A percentile compares a stretch with the other conserved stretches of the same genome.
Evolutionary conservation across 1,284 basidiomycete genomes (phyloP).

Genomic region (Vanrija sp.): DNA sequence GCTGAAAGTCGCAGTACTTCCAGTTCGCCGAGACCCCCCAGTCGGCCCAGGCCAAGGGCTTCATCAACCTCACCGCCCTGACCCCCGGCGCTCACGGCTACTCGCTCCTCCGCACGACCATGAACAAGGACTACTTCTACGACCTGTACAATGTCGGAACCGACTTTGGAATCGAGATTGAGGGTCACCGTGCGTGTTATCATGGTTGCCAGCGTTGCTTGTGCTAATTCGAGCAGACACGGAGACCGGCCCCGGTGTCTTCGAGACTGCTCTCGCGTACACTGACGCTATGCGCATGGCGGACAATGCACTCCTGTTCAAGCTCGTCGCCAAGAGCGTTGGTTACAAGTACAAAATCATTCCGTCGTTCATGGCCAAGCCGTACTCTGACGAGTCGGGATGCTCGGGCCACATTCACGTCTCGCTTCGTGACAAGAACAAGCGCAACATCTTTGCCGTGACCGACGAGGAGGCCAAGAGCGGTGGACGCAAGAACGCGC

Average conservation of each 20-base stretch:
- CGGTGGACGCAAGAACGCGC: constrained; percentile 64
- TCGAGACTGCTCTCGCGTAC: constrained; percentile 91
- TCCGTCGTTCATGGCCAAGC: constrained; percentile 98
- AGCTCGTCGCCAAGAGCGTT: constrained; percentile 84
- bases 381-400: constrained; percentile 76
- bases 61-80: constrained; percentile 66
- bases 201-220: not conserved
- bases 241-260: constrained; percentile 87
- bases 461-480: constrained; percentile 56
- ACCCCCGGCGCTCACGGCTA: constrained; percentile 95
- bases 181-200: constrained; percentile 75
- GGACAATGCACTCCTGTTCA: constrained; percentile 91
- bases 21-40: constrained; percentile 88
- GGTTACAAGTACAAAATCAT: constrained; percentile 84
- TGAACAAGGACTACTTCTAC: constrained; percentile 86
- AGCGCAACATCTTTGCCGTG: constrained; percentile 72
- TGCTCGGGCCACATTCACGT: constrained; percentile 93
- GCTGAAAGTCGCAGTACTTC: constrained; percentile 64
- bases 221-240: constrained; percentile 61
- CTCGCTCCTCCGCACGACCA: constrained; percentile 77
- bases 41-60: constrained; percentile 71
- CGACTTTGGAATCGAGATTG: constrained; percentile 76
- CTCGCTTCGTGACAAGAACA: constrained; percentile 67
- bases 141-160: constrained; percentile 75
- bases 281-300: constrained; percentile 81